Base-by-base conservation (phyloP, 441 rosid genomes). In the Capsella rubella region DNA sequence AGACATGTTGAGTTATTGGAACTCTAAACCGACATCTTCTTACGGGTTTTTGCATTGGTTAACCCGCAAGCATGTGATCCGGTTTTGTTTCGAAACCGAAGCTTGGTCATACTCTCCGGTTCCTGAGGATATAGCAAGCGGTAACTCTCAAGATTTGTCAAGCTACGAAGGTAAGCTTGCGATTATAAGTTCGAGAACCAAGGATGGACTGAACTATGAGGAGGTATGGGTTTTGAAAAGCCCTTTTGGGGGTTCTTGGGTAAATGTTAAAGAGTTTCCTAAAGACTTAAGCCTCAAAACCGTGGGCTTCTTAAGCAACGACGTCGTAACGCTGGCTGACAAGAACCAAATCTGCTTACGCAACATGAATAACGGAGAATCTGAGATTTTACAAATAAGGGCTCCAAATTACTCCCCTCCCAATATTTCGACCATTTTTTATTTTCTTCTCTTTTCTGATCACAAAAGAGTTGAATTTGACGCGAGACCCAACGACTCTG, bases 111-210 rank as follows among this genome's bases (percentile, higher is more conserved):
- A 15, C 42, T 0, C 16, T 2, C 31, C 18, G 16, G 62, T 68
- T 54, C 53, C 53, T 4, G 42, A 68, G 34, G 14, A 31, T 1
- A 34, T 68, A 42, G 25, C 15, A 2, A 54, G 18, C 15, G 18
- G 25, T 40, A 28, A 3, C 1, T 54, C 12, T 51, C 7, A 37
- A 16, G 15, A 15, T 11, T 7, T 68, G 42, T 11, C 35, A 21
- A 68, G 62, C 6, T 68, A 54, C 25, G 60, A 66, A 66, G 60
- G 71, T 5, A 66, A 37, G 35, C 60, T 66, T 40, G 71, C 37
- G 31, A 18, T 68, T 42, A 10, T 54, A 3, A 3, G 29, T 10
- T 12, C 11, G 14, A 42, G 40, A 42, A 54, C 40, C 3, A 10
- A 11, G 21, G 13, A 39, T 40, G 50, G 27, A 6, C 15, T 6